phyloP scores from a whole-genome alignment of 2,329 filamentous ascomycete species.

The Fusarium sp. region DNA sequence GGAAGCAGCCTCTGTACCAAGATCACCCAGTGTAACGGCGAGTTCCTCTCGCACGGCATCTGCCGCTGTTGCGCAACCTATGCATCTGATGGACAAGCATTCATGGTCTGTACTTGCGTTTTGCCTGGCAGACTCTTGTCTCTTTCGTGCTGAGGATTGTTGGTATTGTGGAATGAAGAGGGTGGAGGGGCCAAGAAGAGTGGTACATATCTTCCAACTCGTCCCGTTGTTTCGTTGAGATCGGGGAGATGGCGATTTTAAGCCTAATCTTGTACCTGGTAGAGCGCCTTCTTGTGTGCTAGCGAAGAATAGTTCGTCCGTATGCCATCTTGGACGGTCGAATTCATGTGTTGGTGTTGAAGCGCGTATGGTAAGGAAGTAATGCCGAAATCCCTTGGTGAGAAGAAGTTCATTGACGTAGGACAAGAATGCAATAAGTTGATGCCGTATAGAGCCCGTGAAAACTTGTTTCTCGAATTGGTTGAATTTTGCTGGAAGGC shows the following conservation, averaged over 20 bases:
- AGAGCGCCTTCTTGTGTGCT: slow-evolving; percentile 30
- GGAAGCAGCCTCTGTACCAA: slow-evolving; percentile 42
- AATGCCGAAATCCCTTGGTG: slow-evolving; percentile 54
- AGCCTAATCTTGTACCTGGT: slow-evolving; percentile 19
- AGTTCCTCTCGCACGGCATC: slow-evolving; percentile 56
- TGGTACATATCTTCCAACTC: slow-evolving; percentile 63
- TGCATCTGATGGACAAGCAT: slow-evolving; percentile 58
- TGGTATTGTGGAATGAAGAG: slow-evolving; percentile 56
- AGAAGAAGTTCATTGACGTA: slow-evolving; percentile 56
- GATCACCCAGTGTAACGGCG: slow-evolving; percentile 42
- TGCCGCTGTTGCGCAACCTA: slow-evolving; percentile 57
- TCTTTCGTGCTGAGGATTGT: slow-evolving; percentile 50
- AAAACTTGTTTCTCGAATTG: slow-evolving; percentile 55
- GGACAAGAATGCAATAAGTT: slow-evolving; percentile 56
- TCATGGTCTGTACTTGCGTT: slow-evolving; percentile 51
- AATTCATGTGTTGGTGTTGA: slow-evolving; percentile 58
- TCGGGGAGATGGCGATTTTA: slow-evolving; percentile 7
- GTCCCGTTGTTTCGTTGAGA: slow-evolving; percentile 35
- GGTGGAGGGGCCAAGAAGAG: slow-evolving; percentile 60
- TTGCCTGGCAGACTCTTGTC: slow-evolving; percentile 49
- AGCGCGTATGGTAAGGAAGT: slow-evolving; percentile 63
- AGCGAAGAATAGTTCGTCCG: slow-evolving; percentile 61
- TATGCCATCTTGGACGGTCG: slow-evolving; percentile 62
- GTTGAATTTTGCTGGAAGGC: slow-evolving; percentile 53
- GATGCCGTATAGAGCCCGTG: slow-evolving; percentile 50